Percentiles rank a stretch among this genome's conserved stretches.
Evolutionary conservation across 805 yeast species (phyloP).

Genomic region (Candida oleophila): DNA sequence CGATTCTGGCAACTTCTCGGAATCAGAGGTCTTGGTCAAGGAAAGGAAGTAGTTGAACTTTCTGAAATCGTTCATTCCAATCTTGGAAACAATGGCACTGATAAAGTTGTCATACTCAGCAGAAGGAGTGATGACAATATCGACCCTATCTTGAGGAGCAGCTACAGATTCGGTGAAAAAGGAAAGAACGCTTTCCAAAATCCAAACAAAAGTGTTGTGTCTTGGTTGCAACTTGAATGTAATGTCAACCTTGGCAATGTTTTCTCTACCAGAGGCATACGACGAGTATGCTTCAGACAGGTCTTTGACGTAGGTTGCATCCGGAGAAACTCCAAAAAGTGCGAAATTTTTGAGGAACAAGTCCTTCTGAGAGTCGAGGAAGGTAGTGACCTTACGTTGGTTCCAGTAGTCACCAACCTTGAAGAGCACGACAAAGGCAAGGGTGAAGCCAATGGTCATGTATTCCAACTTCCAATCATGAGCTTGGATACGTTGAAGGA

Average conservation of each 20-base stretch:
- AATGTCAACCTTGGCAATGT: conserved; percentile 62
- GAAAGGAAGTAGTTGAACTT: conserved; percentile 78
- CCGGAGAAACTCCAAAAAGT: conserved; percentile 64
- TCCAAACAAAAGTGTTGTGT: conserved; percentile 70
- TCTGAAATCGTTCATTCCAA: conserved; percentile 75
- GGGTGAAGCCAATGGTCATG: conserved; percentile 51
- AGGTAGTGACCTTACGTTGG: conserved; percentile 49
- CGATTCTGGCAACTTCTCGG: conserved; percentile 64
- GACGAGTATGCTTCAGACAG: conserved; percentile 60
- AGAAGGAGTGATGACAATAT: conserved; percentile 58
- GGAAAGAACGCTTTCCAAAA: conserved; percentile 61
- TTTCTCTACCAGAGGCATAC: conserved; percentile 87
- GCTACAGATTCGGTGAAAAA: conserved; percentile 53
- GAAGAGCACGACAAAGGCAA: conserved; percentile 49
- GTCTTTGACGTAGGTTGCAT: conserved; percentile 53
- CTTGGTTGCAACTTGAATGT: conserved; percentile 71
- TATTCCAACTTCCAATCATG: conserved; percentile 81
- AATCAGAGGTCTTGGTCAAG: conserved; percentile 78
- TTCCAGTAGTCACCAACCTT: conserved; percentile 62
- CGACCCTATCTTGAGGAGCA: conserved; percentile 59
- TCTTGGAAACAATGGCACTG: conserved; percentile 82
- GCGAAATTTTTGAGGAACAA: conserved; percentile 67
- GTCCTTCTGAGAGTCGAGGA: conserved; percentile 50
- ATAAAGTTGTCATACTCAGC: conserved; percentile 67
- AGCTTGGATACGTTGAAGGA: conserved; percentile 53